These are phyloP conservation scores for Saccharomycopsis lassenensis DNA, from an alignment of 805 yeast species.

Conservation along the genomic window DNA sequence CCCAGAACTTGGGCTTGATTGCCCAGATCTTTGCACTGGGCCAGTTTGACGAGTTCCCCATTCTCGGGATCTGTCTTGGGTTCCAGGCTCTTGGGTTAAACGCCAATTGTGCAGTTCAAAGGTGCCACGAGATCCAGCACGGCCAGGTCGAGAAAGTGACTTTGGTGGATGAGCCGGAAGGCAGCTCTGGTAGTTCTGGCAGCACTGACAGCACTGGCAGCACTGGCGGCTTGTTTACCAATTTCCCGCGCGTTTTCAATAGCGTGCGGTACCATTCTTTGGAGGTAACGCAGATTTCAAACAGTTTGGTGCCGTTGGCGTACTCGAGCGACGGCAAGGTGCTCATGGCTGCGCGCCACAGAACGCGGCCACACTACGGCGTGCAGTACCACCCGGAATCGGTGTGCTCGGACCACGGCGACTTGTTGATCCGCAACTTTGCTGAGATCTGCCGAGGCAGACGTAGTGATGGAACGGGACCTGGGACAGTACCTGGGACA, in stretches of 20 bases:
- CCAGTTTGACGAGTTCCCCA: conserved; percentile 36
- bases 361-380: conserved; percentile 61
- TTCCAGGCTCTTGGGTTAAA: conserved; percentile 67
- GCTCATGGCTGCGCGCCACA: conserved; percentile 74
- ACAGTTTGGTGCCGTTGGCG: conserved; percentile 46
- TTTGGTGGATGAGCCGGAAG: too few species aligned
- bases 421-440: conserved; percentile 48
- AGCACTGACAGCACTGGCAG: too few species aligned
- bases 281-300: conserved; percentile 22
- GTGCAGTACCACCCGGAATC: conserved; percentile 98
- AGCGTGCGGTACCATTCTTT: conserved; percentile 89
- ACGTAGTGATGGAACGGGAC: conserved; percentile 25
- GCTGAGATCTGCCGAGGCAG: too few species aligned
- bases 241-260: conserved; percentile 34
- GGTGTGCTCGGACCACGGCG: conserved; percentile 68
- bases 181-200: too few species aligned
- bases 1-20: conserved; percentile 62
- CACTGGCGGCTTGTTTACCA: conserved; percentile 32
- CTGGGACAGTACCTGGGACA: neutral
- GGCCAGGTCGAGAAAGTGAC: conserved; percentile 65
- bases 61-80: conserved; percentile 89
- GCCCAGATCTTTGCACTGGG: too few species aligned
- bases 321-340: conserved; percentile 32
- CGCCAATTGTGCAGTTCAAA: conserved; percentile 43
- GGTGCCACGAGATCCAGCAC: conserved; percentile 56